These are phyloP conservation scores for Microdochium bolleyi DNA, from an alignment of 2,329 filamentous ascomycete genomes.

Conservation along the genomic window DNA sequence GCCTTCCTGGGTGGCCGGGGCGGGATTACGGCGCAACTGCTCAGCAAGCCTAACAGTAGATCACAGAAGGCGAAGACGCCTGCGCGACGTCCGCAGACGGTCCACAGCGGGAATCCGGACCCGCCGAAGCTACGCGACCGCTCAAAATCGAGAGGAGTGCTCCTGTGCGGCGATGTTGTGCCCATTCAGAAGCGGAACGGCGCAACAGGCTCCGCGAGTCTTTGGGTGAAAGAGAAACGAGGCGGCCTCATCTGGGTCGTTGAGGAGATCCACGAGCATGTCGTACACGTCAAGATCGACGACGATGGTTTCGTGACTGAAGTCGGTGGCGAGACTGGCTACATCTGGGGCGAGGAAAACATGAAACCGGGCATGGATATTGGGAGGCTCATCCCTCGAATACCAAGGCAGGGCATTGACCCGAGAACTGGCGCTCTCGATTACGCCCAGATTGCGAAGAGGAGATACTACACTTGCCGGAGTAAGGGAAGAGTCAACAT, in stretches of 20 bases:
- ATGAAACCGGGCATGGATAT: conserved; percentile 65
- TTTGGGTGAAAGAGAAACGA: conserved; percentile 98
- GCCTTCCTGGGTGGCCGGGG: conserved; percentile 58
- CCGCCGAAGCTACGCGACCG: conserved; percentile 48
- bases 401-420: conserved; percentile 69
- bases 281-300: conserved; percentile 69
- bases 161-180: conserved; percentile 95
- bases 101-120: conserved; percentile 47
- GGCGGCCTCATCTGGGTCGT: conserved; percentile 94
- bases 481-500: conserved; percentile 73
- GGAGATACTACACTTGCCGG: conserved; percentile 77
- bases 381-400: conserved; percentile 68
- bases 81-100: conserved; percentile 55
- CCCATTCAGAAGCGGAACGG: conserved; percentile 96
- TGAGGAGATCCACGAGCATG: conserved; percentile 94
- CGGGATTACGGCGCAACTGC: conserved; percentile 78
- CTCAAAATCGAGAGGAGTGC: conserved; percentile 76
- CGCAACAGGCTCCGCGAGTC: conserved; percentile 79
- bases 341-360: conserved; percentile 75
- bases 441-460: conserved; percentile 63
- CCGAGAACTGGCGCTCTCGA: conserved; percentile 67
- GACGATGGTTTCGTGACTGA: conserved; percentile 67
- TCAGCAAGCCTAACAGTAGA: conserved; percentile 70
- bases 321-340: conserved; percentile 66
- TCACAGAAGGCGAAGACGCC: conserved; percentile 45